Evolutionary conservation across 495 filamentous ascomycete species (phyloP).

Genomic region (Patellaria atrata): DNA sequence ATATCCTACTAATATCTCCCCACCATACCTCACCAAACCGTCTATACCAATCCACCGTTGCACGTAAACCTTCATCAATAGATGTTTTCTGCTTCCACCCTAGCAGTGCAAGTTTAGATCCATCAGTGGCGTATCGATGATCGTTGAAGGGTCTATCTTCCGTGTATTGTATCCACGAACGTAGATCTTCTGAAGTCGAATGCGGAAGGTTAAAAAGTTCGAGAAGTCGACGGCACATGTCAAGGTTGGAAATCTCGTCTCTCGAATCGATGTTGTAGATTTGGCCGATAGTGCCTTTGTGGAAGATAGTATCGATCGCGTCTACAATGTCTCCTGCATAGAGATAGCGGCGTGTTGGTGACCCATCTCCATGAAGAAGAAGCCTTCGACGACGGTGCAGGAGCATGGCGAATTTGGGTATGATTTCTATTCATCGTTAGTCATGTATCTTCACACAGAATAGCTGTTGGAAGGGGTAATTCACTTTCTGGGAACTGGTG

Average conservation of each 20-base stretch:
- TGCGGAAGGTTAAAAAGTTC: slow-evolving; percentile 19
- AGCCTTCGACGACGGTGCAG: slow-evolving; percentile 43
- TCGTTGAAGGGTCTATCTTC: slow-evolving; percentile 63
- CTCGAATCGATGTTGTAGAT: slow-evolving; percentile 60
- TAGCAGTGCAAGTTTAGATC: slow-evolving; percentile 44
- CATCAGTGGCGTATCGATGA: slow-evolving; percentile 52
- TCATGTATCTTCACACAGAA: slow-evolving; percentile 11
- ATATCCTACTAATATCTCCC: slow-evolving; percentile 51
- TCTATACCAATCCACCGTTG: slow-evolving; percentile 60
- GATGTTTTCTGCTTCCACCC: slow-evolving; percentile 52
- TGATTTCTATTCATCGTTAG: slow-evolving; percentile 43
- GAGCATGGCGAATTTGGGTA: slow-evolving; percentile 56
- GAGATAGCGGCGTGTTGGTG: slow-evolving; percentile 51
- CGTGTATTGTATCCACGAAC: slow-evolving; percentile 47
- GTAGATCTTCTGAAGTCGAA: slow-evolving; percentile 23
- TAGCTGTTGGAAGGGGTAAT: slow-evolving; percentile 12
- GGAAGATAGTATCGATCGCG: slow-evolving; percentile 62
- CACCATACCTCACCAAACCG: slow-evolving; percentile 49
- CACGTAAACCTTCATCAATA: slow-evolving; percentile 45
- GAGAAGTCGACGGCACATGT: slow-evolving; percentile 45
- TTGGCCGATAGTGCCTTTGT: slow-evolving; percentile 49
- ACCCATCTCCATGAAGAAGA: slow-evolving; percentile 55
- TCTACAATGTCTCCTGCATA: slow-evolving; percentile 62
- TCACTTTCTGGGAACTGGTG: slow-evolving; percentile 68
- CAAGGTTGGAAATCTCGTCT: slow-evolving; percentile 46